Evolutionary conservation across 2,329 filamentous ascomycete species (phyloP).

Genomic region (Fusarium goolgardi): DNA sequence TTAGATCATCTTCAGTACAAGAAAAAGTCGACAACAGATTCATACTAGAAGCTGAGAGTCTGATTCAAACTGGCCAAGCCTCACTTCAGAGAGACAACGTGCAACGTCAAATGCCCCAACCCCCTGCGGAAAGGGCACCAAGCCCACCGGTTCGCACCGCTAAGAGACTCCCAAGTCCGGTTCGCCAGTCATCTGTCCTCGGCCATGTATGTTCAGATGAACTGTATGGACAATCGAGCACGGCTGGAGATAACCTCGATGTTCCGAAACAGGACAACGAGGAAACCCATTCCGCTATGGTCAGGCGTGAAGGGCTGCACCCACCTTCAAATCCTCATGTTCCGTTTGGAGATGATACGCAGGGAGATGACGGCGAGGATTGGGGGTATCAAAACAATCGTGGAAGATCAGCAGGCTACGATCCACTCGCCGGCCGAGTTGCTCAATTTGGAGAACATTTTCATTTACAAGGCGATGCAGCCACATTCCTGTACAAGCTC

Average conservation of each 20-base stretch:
- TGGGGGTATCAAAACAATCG: too few species aligned
- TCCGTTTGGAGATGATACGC: background rate
- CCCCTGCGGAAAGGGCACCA: conserved; percentile 17
- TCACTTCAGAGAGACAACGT: conserved; percentile 15
- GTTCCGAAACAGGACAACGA: background rate
- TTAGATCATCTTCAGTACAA: background rate
- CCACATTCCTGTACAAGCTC: conserved; percentile 28
- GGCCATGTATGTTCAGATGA: conserved; percentile 20
- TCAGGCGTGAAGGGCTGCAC: background rate
- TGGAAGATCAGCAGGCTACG: background rate
- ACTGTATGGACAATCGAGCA: background rate
- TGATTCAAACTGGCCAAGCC: conserved; percentile 33
- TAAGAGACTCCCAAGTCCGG: conserved; percentile 26
- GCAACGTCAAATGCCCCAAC: background rate
- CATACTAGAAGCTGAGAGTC: conserved; percentile 26
- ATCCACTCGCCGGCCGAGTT: background rate
- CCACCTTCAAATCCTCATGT: too few species aligned
- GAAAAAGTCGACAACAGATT: conserved; percentile 20
- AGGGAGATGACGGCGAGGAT: too few species aligned
- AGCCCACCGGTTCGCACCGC: conserved; percentile 24
- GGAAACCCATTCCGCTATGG: conserved; percentile 1
- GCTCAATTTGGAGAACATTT: conserved; percentile 22
- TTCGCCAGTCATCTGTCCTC: conserved; percentile 15
- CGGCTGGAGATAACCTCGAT: background rate
- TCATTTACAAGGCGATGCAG: conserved; percentile 26